A percentile compares a stretch with the other conserved stretches of the same genome.
Conservation (phyloP, 2,329 filamentous ascomycete genomes). For the Tolypocladium tropicale region DNA sequence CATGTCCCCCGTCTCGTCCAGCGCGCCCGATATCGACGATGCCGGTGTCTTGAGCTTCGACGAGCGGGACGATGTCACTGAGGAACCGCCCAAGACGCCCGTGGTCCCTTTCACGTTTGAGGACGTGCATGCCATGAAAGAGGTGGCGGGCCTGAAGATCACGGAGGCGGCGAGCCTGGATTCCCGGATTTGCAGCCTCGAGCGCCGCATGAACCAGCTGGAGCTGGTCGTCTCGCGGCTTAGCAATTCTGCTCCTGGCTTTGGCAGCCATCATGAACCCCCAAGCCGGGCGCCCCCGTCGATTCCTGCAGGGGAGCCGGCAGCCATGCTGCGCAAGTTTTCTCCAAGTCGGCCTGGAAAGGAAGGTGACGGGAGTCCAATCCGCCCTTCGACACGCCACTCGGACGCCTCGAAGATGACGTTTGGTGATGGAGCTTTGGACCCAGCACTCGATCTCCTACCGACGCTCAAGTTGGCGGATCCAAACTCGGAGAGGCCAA, state of each 20-base stretch:
- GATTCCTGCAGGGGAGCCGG: not conserved
- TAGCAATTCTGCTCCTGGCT: slow-evolving; percentile 33
- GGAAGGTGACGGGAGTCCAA: slow-evolving; percentile 1
- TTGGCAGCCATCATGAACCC: slow-evolving; percentile 11
- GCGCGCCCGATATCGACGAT: slow-evolving; percentile 27
- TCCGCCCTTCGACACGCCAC: slow-evolving; percentile 22
- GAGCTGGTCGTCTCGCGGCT: slow-evolving; percentile 42
- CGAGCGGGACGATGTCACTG: slow-evolving; percentile 17
- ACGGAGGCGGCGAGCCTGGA: slow-evolving; percentile 45
- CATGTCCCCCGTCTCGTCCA: slow-evolving; percentile 41
- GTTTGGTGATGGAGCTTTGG: slow-evolving; percentile 35
- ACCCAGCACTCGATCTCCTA: slow-evolving; percentile 31
- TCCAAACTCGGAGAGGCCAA: slow-evolving; percentile 21
- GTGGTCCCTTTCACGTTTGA: slow-evolving; percentile 47
- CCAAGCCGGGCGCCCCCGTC: not conserved
- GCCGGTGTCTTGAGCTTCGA: slow-evolving; percentile 17
- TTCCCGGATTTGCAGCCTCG: slow-evolving; percentile 39
- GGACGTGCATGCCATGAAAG: slow-evolving; percentile 31
- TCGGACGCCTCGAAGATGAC: slow-evolving; percentile 32
- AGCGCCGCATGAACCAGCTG: slow-evolving; percentile 39
- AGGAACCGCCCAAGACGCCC: slow-evolving; percentile 25
- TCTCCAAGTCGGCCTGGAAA: not conserved
- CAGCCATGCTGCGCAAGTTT: not conserved
- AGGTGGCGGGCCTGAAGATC: slow-evolving; percentile 45
- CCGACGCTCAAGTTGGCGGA: slow-evolving; percentile 16